Percentiles rank a stretch among this genome's conserved stretches.
phyloP scores from a whole-genome alignment of 2,329 filamentous ascomycete genomes.

The Tolypocladium tropicale region DNA sequence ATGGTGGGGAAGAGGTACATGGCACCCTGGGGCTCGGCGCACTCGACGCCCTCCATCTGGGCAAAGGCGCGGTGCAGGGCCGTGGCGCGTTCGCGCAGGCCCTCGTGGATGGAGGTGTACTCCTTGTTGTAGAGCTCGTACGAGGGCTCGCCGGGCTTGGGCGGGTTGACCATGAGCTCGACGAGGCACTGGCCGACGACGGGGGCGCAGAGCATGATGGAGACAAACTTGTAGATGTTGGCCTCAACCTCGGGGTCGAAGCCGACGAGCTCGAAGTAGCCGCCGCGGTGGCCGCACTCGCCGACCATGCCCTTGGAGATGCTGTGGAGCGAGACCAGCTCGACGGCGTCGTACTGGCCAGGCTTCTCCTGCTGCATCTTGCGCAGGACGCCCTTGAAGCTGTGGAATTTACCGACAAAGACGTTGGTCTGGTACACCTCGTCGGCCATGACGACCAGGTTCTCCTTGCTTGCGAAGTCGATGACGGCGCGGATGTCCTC shows the following conservation, averaged over 20 bases:
- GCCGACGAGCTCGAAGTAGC: slow-evolving; percentile 92
- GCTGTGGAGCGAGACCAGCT: slow-evolving; percentile 87
- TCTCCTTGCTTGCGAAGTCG: slow-evolving; percentile 74
- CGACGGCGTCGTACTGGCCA: slow-evolving; percentile 71
- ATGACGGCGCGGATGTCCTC: slow-evolving; percentile 77
- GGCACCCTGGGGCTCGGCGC: slow-evolving; percentile 78
- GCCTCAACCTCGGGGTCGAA: slow-evolving; percentile 79
- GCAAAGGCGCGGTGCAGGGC: slow-evolving; percentile 86
- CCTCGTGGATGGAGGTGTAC: slow-evolving; percentile 71
- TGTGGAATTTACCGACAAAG: slow-evolving; percentile 87
- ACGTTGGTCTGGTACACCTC: slow-evolving; percentile 99
- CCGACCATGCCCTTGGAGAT: slow-evolving; percentile 98
- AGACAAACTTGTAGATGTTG: slow-evolving; percentile 98
- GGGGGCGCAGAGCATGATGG: slow-evolving; percentile 90
- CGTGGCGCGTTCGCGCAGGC: slow-evolving; percentile 67
- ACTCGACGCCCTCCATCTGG: slow-evolving; percentile 93
- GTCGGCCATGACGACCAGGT: slow-evolving; percentile 84
- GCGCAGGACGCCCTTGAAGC: slow-evolving; percentile 84
- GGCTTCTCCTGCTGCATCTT: slow-evolving; percentile 65
- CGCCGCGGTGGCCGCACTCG: slow-evolving; percentile 94
- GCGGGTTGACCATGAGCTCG: slow-evolving; percentile 97
- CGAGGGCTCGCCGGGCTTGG: slow-evolving; percentile 70
- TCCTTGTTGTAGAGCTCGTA: slow-evolving; percentile 76
- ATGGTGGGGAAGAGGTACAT: slow-evolving; percentile 99
- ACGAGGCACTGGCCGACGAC: slow-evolving; percentile 94